Evolutionary conservation across 805 yeast genomes (phyloP), one percentile per base, ranked within the genome.

Genomic region (Nakazawaea holstii): DNA sequence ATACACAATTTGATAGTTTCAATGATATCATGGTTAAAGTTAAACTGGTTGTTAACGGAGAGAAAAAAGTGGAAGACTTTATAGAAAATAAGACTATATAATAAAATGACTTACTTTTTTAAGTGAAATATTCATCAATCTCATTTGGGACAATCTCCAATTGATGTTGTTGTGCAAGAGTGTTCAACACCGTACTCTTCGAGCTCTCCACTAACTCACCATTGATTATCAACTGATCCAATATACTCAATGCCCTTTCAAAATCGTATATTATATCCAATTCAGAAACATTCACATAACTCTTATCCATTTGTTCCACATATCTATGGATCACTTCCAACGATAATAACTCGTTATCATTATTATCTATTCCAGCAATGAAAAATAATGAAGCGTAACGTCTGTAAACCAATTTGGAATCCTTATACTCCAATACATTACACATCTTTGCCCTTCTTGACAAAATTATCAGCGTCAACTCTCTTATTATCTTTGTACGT

Each of bases 181-280:
- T 72, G 52, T 82, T 76, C 53, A 92, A 67, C 2, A 90, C 89
- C 57, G 87, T 97, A 47, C 80, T 77, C 55, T 83, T 82, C 11
- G 92, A 84, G 39, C 88, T 77, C 60, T 94, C 99, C 53, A 87
- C 86, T 17, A 94, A 65, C 43, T 84, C 82, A 0, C 99, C 99
- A 55, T 91, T 97, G 43, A 92, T 76, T 43, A 94, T 66, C 55
- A 94, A 71, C 63, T 94, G 99, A 64, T 94, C 96, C 53, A 94
- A 70, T 10, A 94, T 84, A 65, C 88, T 87, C 64, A 94, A 94
- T 0, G 98, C 97, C 61, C 87, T 86, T 56, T 87, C 87, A 68
- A 94, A 94, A 59, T 95, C 94, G 76, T 94, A 94, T 43, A 94
- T 94, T 52, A 94, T 94, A 67, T 94, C 99, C 58, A 94, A 72